phyloP scores from a whole-genome alignment of 208 protist species.

The Plasmodiophora brassicae region DNA sequence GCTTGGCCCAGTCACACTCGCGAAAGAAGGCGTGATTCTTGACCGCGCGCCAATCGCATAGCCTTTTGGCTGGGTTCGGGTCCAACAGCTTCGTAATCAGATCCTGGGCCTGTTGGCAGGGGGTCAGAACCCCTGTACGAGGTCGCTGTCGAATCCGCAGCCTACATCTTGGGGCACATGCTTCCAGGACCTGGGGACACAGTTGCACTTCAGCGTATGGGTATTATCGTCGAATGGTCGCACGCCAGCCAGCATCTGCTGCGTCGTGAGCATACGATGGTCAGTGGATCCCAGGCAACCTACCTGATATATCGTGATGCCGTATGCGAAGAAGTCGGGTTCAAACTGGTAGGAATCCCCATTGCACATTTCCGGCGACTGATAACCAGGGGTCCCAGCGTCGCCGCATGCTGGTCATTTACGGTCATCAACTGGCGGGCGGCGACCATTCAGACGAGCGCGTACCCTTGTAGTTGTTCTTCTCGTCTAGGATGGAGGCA shows the following conservation, averaged over 20 bases:
- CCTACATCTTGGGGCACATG: neutral
- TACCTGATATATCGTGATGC: neutral
- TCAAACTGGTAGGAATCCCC: conserved; percentile 6
- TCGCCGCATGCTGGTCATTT: neutral
- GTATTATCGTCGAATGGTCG: neutral
- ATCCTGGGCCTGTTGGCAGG: neutral
- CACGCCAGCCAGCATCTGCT: neutral
- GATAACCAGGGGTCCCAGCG: neutral
- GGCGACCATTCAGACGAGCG: neutral
- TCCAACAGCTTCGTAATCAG: neutral
- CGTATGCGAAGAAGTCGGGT: conserved; percentile 28
- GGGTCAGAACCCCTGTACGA: neutral
- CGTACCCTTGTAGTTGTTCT: neutral
- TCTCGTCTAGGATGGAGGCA: conserved; percentile 30
- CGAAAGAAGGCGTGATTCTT: neutral
- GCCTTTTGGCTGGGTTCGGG: neutral
- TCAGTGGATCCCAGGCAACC: neutral
- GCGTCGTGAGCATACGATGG: neutral
- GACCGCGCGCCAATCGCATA: neutral
- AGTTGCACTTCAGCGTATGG: neutral
- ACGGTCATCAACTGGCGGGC: neutral
- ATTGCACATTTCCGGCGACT: neutral
- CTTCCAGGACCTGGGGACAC: conserved; percentile 11
- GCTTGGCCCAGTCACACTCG: neutral
- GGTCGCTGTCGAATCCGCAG: neutral